phyloP scores from a whole-genome alignment of 768 basidiomycete species.

The Rossbeevera mucosa region DNA sequence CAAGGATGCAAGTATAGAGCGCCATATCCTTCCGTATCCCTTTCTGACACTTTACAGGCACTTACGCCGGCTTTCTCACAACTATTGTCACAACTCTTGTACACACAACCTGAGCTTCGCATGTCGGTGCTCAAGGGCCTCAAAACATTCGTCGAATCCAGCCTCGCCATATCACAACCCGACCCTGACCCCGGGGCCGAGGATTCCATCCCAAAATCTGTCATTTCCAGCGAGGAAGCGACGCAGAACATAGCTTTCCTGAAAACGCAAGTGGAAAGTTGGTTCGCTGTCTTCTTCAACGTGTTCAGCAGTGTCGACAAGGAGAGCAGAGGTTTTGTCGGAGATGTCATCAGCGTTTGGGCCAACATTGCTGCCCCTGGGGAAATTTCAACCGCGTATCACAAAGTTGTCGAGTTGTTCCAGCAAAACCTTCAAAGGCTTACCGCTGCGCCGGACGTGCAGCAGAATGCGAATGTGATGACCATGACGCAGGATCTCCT shows the following conservation, averaged over 20 bases:
- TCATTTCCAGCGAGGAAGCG: constrained; percentile 56
- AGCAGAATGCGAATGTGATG: constrained; percentile 41
- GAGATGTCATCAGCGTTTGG: constrained; percentile 89
- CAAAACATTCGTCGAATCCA: constrained; percentile 78
- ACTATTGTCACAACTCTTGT: constrained; percentile 90
- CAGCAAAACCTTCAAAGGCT: constrained; percentile 53
- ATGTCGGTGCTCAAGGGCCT: constrained; percentile 78
- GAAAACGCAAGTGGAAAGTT: constrained; percentile 77
- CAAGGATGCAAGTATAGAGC: constrained; percentile 45
- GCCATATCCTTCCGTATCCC: neutral
- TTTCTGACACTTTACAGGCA: constrained; percentile 41
- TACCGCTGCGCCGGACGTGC: constrained; percentile 30
- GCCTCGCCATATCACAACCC: constrained; percentile 44
- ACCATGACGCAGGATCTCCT: constrained; percentile 80
- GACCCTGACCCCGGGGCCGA: constrained; percentile 29
- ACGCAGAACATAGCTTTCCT: constrained; percentile 66
- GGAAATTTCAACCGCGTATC: constrained; percentile 80
- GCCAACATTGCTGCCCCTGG: constrained; percentile 69
- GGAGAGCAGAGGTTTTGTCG: constrained; percentile 70
- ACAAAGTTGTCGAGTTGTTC: constrained; percentile 70
- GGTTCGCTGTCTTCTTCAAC: constrained; percentile 94
- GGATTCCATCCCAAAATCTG: constrained; percentile 21
- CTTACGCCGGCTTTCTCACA: constrained; percentile 76
- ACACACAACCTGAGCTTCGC: constrained; percentile 81
- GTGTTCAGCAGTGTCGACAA: constrained; percentile 85